Evolutionary conservation across 345 rosid species (phyloP).

Genomic region (Excoecaria cochinchinensis): DNA sequence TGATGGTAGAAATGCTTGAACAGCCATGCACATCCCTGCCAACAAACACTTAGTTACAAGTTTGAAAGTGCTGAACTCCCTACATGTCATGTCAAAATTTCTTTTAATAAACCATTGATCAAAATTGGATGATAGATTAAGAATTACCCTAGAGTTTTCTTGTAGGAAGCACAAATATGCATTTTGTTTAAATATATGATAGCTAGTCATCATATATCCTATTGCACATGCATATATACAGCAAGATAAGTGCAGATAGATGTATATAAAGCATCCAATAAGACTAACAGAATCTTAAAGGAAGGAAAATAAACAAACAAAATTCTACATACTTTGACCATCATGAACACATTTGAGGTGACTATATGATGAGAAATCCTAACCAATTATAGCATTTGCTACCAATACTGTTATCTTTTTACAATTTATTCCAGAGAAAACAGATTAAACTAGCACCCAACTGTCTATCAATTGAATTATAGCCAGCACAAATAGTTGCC

Average conservation of each 20-base stretch:
- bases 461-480: background rate
- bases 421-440: background rate
- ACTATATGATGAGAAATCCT: background rate
- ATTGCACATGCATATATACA: background rate
- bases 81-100: background rate
- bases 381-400: background rate
- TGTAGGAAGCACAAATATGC: background rate
- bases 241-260: background rate
- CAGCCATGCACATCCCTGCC: constrained; percentile 93
- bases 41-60: constrained; percentile 14
- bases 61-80: constrained; percentile 4
- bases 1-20: constrained; percentile 69
- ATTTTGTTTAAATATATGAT: background rate
- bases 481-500: background rate
- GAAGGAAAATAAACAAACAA: background rate
- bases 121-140: background rate
- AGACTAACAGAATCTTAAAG: background rate
- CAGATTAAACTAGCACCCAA: background rate
- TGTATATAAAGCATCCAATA: background rate
- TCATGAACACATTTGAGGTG: background rate
- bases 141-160: background rate
- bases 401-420: background rate
- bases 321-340: background rate
- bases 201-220: background rate
- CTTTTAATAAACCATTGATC: background rate